Base-by-base conservation (phyloP, 192 early-diverging fungal genomes). In the Tieghemiomyces parasiticus region DNA sequence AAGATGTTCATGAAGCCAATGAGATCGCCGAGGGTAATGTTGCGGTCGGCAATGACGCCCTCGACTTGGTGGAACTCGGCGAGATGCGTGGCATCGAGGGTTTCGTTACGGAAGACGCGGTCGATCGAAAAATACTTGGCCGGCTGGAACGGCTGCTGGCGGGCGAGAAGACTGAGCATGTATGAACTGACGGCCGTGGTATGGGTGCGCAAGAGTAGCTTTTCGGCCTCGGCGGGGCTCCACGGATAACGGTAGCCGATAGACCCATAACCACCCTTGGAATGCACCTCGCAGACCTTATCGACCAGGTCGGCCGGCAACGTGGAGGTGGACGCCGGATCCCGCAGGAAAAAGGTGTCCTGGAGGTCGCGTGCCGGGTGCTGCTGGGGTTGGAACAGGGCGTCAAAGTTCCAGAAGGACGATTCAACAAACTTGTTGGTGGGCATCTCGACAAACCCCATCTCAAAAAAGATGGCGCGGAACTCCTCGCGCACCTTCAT, bases 371-470 rank as follows among this genome's bases (percentile, higher is more conserved):
- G 80, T 12, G 87, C 93, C 54, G 93, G 84, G 63, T 99, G 96
- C 74, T 96, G 91, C 80, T 99, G 94, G 30, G 96, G 95, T 67
- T 97, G 93, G 81, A 95, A 99, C 60, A 99, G 84, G 29, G 93
- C 88, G 71, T 99, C 96, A 72, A 99, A 99, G 78, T 99, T 99
- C 96, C 96, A 99, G 85, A 99, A 99, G 62, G 91, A 89, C 56
- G 86, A 87, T 66, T 97, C 96, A 48, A 90, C 92, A 78, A 88
- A 99, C 65, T 85, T 79, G 81, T 91, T 93, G 54, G 94, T 94
- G 25, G 92, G 92, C 96, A 99, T 99, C 77, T 99, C 96, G 62
- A 86, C 79, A 76, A 99, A 99, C 6, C 94, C 96, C 63, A 95
- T 85, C 74, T 99, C 93, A 67, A 99, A 92, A 78, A 99, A 99